These are phyloP conservation scores for Ceratocystis cubensis DNA, from an alignment of 2,329 filamentous ascomycete species.

Conservation along the genomic window DNA sequence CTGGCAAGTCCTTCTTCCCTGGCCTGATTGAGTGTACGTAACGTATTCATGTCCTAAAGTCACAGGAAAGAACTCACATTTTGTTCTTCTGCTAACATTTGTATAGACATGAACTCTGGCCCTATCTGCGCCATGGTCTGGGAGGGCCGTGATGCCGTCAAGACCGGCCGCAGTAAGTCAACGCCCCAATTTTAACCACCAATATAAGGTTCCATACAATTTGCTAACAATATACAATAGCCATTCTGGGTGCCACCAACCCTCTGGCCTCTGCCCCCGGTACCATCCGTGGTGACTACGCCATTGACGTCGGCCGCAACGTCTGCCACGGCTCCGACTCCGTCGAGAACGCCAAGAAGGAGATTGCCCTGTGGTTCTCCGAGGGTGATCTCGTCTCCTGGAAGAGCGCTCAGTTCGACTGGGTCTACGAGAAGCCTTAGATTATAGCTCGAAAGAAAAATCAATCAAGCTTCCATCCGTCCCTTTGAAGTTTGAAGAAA, in stretches of 20 bases:
- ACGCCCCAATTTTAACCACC: background rate
- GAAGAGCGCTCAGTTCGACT: slow-evolving; percentile 74
- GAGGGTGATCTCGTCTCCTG: slow-evolving; percentile 72
- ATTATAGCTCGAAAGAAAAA: slow-evolving; percentile 19
- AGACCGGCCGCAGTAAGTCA: slow-evolving; percentile 76
- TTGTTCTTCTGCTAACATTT: slow-evolving; percentile 21
- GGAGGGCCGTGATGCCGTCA: slow-evolving; percentile 97
- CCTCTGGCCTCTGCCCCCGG: slow-evolving; percentile 85
- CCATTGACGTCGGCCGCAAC: slow-evolving; percentile 78
- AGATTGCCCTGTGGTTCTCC: slow-evolving; percentile 98
- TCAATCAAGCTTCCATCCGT: slow-evolving; percentile 6
- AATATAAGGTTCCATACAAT: slow-evolving; percentile 17
- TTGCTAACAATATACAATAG: slow-evolving; percentile 30
- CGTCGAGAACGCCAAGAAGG: slow-evolving; percentile 99
- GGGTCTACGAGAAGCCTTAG: slow-evolving; percentile 89
- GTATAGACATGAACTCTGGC: slow-evolving; percentile 83
- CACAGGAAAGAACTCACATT: too few species aligned
- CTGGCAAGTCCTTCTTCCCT: slow-evolving; percentile 91
- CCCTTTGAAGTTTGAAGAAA: background rate
- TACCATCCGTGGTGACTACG: slow-evolving; percentile 93
- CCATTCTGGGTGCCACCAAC: slow-evolving; percentile 97
- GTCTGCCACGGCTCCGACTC: slow-evolving; percentile 99
- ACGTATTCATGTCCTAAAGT: slow-evolving; percentile 20
- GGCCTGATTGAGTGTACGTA: slow-evolving; percentile 78
- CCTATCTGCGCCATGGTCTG: slow-evolving; percentile 99